Evolutionary conservation across 2,329 filamentous ascomycete species (phyloP).

Genomic region (Beauveria bassiana): DNA sequence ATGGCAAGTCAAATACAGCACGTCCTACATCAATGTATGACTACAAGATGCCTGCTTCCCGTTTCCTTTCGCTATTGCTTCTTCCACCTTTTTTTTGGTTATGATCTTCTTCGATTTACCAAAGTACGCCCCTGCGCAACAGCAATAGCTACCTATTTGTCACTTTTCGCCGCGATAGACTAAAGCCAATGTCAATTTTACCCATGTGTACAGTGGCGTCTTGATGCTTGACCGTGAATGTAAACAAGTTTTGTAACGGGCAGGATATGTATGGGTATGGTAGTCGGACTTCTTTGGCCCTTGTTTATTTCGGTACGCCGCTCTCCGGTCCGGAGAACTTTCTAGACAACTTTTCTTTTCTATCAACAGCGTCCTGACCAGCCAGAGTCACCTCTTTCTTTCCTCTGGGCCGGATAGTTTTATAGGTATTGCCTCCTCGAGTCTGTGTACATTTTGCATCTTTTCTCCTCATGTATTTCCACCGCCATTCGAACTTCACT

Average conservation of each 20-base stretch:
- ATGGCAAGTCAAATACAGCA: too few species aligned
- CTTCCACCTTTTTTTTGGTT: too few species aligned
- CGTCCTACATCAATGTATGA: too few species aligned
- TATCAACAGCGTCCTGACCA: constrained; percentile 3
- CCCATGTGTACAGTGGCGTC: too few species aligned
- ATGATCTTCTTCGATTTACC: too few species aligned
- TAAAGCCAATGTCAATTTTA: too few species aligned
- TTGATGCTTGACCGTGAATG: too few species aligned
- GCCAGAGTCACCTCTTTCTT: background rate
- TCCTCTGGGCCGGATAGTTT: background rate
- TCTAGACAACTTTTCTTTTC: constrained; percentile 2
- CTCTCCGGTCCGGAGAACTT: background rate
- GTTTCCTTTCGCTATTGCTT: too few species aligned
- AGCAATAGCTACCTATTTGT: too few species aligned
- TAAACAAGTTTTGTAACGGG: background rate
- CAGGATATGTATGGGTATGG: background rate
- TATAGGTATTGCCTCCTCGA: background rate
- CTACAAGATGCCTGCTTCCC: too few species aligned
- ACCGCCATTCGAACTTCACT: constrained; percentile 14
- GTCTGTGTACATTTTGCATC: constrained; percentile 7
- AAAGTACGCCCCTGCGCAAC: too few species aligned
- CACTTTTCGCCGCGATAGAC: too few species aligned
- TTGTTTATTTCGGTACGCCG: constrained; percentile 1
- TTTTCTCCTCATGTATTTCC: constrained; percentile 6
- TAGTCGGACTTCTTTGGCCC: constrained; percentile 10